Evolutionary conservation across 768 basidiomycete species (phyloP), one percentile per base, ranked within the genome.

Genomic region (Pisolithus albus): DNA sequence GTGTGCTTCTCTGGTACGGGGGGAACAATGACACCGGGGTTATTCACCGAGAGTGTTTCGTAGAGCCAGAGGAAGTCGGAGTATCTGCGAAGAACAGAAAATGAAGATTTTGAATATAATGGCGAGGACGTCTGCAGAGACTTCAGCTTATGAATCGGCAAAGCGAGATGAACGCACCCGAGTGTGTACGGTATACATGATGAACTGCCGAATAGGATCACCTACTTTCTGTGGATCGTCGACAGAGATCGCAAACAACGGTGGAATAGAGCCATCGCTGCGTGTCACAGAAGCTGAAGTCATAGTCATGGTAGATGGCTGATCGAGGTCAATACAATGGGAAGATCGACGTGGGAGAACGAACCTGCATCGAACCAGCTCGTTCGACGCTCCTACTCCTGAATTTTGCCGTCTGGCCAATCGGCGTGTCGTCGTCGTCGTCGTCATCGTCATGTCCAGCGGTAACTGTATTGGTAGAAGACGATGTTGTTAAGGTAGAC

Each of bases 21-120:
- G 7, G 96, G 96, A 0, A 99, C 92, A 37, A 98, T 87, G 2
- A 98, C 93, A 8, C 96, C 96, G 3, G 95, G 94, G 62, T 98
- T 98, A 68, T 97, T 97, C 58, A 70, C 65, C 0, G 84, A 85
- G 2, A 99, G 78, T 0, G 86, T 83, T 61, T 93, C 92, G 66
- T 90, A 96, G 1, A 99, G 70, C 96, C 96, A 98, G 18, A 97
- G 78, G 61, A 98, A 99, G 68, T 99, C 95, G 6, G 91, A 92
- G 69, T 96, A 99, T 30, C 96, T 84, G n/a, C 96, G 81, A 1
- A 99, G 82, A 47, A 97, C 96, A 2, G 93, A 94, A 66, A 96
- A 95, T 1, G 82, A 73, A 1, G 84, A 80, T 73, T 89, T 91
- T 57, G 83, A 80, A 70, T 80, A 98, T 23, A 85, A 70, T 0